Evolutionary conservation across 768 basidiomycete species (phyloP), one percentile per base, ranked within the genome.

Genomic region (Filobasidium wieringae): DNA sequence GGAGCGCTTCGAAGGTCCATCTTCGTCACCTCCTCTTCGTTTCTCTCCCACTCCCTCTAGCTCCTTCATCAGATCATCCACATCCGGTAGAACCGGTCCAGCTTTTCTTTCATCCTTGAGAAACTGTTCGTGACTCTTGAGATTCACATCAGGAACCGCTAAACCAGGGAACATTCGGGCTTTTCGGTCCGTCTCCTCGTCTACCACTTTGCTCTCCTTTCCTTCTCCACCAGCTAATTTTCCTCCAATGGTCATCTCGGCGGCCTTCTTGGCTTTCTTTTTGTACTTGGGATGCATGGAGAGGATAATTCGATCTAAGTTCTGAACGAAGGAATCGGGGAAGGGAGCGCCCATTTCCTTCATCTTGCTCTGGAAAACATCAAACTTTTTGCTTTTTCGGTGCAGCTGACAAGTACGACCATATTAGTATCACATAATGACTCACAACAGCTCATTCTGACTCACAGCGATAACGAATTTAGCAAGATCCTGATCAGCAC

Each of bases 211-310:
- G 24, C 36, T 55, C 63, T 17, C 68, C 68, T 58, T 62, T 19
- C 40, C 59, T 32, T 60, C 56, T 17, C 55, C 64, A 3, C 59
- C 47, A n/a, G 60, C 59, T 37, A 73, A 76, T 53, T 70, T 74
- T 22, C 67, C 62, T 39, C 62, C 61, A 4, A 47, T 5, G 4
- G 43, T 47, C 43, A 47, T 47, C 24, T 62, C 68, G 33, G 69
- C 65, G 26, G 68, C 64, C 40, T 76, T 78, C 32, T 76, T 74
- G 31, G 68, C 68, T 71, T 80, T 81, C 73, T 87, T 87, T 79
- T 88, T 95, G 78, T 96, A 86, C 68, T 90, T 95, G 0, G 93
- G 95, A 66, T 99, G 93, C 79, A 96, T 82, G 57, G 81, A 87
- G 55, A 95, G 81, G 65, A 99, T 88, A 53, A 97, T 81, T 19